Evolutionary conservation across 371 early-diverging fungal species (phyloP), one percentile per base, ranked within the genome.

Genomic region (Apophysomyces trapeziformis): DNA sequence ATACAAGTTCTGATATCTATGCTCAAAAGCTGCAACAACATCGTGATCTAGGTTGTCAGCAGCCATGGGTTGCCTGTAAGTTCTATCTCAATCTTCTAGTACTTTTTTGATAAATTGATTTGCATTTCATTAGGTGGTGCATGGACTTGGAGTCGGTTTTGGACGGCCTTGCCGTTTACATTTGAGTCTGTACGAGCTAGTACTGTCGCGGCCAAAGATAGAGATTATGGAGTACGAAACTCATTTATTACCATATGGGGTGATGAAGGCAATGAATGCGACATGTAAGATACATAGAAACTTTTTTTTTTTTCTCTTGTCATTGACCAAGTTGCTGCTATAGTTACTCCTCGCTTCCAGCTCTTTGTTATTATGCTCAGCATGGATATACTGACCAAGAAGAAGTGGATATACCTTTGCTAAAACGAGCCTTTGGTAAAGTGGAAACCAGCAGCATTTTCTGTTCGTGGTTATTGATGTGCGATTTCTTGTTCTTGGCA

Each of bases 261-360:
- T 16, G 95, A 95, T 70, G 95, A 95, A 68, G 95, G 94, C 44
- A 92, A 94, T 74, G 95, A 95, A 76, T 93, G 92, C 67, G 95
- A 94, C 68, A 84, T 92, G 81, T 85, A 80, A 68, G 71, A 56
- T 13, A 60, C 12, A 37, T 4, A 38, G 4, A 60, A 6, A 36
- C 64, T 38, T 16, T 26, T 18, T 3, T 5, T 35, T 7, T 18
- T 62, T 16, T 26, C 36, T 16, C 36, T 38, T 16, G 14, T 26
- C 16, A 44, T 21, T 50, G n/a, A 50, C 39, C 21, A n/a, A 38
- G 35, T 38, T 45, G 11, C 63, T 38, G 4, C 9, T 58, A 35
- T 68, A 82, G 84, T 35, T 84, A 86, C 67, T 92, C 92, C 2
- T 73, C 91, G 7, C 75, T 94, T 8, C 95, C 95, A 5, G 93